Evolutionary conservation across 108 stramenopile genomes (phyloP).

Genomic region (Asterionellopsis glacialis): DNA sequence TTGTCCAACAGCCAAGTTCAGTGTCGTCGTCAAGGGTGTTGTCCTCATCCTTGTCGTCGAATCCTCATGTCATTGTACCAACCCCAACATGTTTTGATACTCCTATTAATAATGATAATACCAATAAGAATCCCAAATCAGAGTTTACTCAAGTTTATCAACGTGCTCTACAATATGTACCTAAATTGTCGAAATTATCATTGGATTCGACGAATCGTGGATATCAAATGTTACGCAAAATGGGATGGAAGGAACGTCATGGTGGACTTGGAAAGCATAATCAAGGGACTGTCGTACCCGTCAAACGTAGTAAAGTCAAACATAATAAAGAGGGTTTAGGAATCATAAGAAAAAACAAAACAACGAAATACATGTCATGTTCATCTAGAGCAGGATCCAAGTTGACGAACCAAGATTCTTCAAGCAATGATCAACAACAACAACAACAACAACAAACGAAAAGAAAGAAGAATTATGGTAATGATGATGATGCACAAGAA

Average conservation of each 20-base stretch:
- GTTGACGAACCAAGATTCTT: no score
- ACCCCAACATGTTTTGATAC: no score
- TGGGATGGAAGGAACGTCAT: constrained; percentile 3
- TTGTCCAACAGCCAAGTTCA: no score
- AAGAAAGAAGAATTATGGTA: no score
- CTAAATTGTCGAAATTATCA: background rate
- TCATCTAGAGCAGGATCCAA: background rate
- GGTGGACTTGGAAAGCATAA: constrained; percentile 1
- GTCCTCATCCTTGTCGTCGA: no score
- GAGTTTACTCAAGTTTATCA: background rate
- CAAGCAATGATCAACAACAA: background rate
- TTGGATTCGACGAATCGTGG: constrained; percentile 1
- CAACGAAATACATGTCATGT: background rate
- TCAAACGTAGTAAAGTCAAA: background rate
- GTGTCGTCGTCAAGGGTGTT: no score
- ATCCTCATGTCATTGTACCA: no score
- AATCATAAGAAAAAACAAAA: background rate
- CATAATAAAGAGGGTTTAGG: background rate
- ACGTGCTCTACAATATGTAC: background rate
- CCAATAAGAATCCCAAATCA: no score
- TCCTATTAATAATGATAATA: no score
- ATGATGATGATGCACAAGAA: background rate
- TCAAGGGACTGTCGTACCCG: background rate
- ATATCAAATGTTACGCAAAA: background rate
- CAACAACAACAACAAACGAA: no score